Conservation (phyloP, 768 basidiomycete genomes). For the Harrya chromipes region DNA sequence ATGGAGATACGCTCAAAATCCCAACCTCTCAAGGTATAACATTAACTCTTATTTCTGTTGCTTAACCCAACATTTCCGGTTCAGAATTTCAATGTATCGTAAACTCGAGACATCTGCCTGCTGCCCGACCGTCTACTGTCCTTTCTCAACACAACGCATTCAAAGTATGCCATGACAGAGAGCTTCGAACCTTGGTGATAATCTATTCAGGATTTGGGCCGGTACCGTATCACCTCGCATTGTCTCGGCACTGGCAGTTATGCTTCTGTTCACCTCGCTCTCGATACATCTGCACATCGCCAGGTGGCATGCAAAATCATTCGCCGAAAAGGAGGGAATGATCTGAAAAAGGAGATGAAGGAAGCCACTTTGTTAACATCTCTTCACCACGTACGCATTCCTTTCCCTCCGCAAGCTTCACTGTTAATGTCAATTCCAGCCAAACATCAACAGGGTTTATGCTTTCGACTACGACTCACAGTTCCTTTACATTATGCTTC, state of each 20-base stretch:
- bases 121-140: conserved; percentile 56
- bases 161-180: conserved; percentile 40
- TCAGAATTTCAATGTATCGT: conserved; percentile 68
- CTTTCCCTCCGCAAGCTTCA: background rate
- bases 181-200: background rate
- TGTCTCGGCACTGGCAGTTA: conserved; percentile 80
- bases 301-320: conserved; percentile 88
- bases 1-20: conserved; percentile 68
- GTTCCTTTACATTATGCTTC: conserved; percentile 81
- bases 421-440: conserved; percentile 38
- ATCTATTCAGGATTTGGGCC: conserved; percentile 51
- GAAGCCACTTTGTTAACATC: conserved; percentile 73
- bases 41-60: background rate
- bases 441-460: conserved; percentile 78
- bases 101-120: conserved; percentile 48
- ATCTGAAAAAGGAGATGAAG: conserved; percentile 58
- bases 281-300: conserved; percentile 57
- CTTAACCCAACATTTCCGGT: background rate
- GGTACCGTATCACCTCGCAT: conserved; percentile 73
- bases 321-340: conserved; percentile 48
- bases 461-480: conserved; percentile 60
- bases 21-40: conserved; percentile 59
- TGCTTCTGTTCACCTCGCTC: conserved; percentile 76
- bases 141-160: conserved; percentile 51
- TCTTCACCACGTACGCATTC: conserved; percentile 59